Percentiles rank a stretch among this genome's conserved stretches.
Evolutionary conservation across 2,329 filamentous ascomycete genomes (phyloP).

Genomic region (Monosporascus sp.): DNA sequence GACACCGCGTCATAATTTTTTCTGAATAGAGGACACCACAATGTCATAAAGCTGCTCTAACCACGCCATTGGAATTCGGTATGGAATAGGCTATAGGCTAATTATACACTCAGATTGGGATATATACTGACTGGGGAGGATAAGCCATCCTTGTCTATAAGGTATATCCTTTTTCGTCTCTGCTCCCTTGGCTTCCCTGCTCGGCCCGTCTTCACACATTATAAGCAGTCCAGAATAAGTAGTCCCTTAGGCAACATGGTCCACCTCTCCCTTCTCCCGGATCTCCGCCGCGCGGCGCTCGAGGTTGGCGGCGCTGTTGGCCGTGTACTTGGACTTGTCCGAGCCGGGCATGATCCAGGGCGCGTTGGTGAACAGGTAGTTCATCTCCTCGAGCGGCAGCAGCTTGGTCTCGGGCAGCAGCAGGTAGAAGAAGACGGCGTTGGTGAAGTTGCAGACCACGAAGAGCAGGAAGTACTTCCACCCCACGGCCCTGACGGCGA

Average conservation of each 20-base stretch:
- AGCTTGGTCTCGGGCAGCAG: conserved; percentile 60
- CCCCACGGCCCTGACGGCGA: conserved; percentile 47
- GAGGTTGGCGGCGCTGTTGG: conserved; percentile 43
- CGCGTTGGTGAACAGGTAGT: conserved; percentile 56
- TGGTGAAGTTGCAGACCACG: conserved; percentile 55
- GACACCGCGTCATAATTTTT: too few relatives aligned
- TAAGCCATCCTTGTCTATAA: too few relatives aligned
- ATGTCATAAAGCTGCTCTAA: too few relatives aligned
- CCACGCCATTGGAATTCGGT: too few relatives aligned
- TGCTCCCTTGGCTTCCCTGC: too few relatives aligned
- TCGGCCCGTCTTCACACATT: too few relatives aligned
- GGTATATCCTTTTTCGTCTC: too few relatives aligned
- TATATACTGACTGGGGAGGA: too few relatives aligned
- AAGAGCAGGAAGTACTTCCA: conserved; percentile 58
- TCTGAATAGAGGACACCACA: too few relatives aligned
- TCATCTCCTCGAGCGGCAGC: conserved; percentile 62
- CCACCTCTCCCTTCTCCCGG: conserved; percentile 39
- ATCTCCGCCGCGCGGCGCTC: conserved; percentile 54
- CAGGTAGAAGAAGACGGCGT: conserved; percentile 50
- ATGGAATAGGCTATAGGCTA: too few relatives aligned
- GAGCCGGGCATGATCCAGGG: conserved; percentile 57
- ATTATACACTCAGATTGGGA: too few relatives aligned
- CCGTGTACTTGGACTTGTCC: conserved; percentile 45
- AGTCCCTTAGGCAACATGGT: background rate
- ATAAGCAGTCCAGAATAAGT: too few relatives aligned